Percentiles rank a stretch among this genome's conserved stretches.
phyloP scores from a whole-genome alignment of 2,329 filamentous ascomycete species.

The Helotiales sp. region DNA sequence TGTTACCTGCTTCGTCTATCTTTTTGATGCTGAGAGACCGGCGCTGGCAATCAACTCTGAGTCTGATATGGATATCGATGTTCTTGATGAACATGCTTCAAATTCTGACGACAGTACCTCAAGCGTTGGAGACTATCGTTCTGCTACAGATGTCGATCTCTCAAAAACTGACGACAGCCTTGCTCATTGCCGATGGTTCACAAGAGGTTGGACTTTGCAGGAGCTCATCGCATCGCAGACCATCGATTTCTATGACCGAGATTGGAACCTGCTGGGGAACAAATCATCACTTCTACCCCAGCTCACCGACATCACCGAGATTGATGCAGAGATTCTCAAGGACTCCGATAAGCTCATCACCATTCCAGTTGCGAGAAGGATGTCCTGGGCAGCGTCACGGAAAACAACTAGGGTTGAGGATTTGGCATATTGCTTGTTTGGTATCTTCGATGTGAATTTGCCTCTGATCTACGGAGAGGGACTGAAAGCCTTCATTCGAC shows the following conservation, averaged over 20 bases:
- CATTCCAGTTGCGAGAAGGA: neutral
- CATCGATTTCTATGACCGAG: neutral
- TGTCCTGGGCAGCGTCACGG: neutral
- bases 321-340: neutral
- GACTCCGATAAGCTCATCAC: too few relatives aligned
- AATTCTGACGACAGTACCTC: too few relatives aligned
- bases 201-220: conserved; percentile 1
- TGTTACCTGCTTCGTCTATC: neutral
- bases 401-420: neutral
- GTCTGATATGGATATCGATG: too few relatives aligned
- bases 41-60: too few relatives aligned
- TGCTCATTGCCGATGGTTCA: neutral
- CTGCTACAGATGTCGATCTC: too few relatives aligned
- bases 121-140: too few relatives aligned
- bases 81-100: too few relatives aligned
- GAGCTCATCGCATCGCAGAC: neutral
- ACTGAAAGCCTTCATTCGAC: neutral
- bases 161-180: neutral
- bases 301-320: neutral
- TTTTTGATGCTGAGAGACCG: neutral
- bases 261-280: neutral
- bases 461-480: conserved; percentile 1
- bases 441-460: conserved; percentile 2
- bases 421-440: neutral
- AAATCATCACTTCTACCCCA: neutral